These are phyloP conservation scores for Penicillium steckii DNA, from an alignment of 495 filamentous ascomycete species.

Conservation along the genomic window DNA sequence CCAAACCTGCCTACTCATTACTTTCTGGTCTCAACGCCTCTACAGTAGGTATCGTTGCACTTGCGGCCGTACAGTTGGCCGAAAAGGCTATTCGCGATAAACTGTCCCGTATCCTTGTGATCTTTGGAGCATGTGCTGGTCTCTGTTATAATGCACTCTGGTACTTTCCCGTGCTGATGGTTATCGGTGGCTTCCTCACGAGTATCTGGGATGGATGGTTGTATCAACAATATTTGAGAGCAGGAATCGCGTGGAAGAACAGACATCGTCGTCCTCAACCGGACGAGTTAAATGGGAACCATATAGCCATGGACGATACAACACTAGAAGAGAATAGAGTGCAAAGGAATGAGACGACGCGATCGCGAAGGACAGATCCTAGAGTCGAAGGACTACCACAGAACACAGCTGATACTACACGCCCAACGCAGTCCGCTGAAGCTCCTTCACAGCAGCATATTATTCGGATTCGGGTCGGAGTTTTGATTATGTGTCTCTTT, in stretches of 20 bases:
- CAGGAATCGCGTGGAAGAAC: constrained; percentile 19
- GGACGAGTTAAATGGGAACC: constrained; percentile 4
- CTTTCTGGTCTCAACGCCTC: constrained; percentile 77
- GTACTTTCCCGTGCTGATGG: constrained; percentile 79
- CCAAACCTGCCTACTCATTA: constrained; percentile 67
- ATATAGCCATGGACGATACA: constrained; percentile 7
- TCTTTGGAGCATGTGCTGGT: constrained; percentile 65
- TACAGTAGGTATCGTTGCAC: constrained; percentile 75
- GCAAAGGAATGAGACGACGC: constrained; percentile 8
- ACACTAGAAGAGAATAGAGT: not conserved
- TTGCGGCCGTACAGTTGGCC: constrained; percentile 74
- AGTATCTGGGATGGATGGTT: constrained; percentile 61
- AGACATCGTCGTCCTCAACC: constrained; percentile 11
- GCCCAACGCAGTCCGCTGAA: not conserved
- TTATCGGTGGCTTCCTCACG: constrained; percentile 54
- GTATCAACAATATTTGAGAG: constrained; percentile 34
- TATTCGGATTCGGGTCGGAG: constrained; percentile 35
- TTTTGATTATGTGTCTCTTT: constrained; percentile 50
- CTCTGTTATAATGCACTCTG: constrained; percentile 76
- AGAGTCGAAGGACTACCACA: not conserved
- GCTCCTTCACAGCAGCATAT: constrained; percentile 14
- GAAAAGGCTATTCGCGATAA: constrained; percentile 74
- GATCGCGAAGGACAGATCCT: constrained; percentile 12
- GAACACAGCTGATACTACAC: not conserved
- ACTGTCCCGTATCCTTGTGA: constrained; percentile 65